Evolutionary conservation across 2,329 filamentous ascomycete genomes (phyloP).

Genomic region (Colletotrichum salicis): DNA sequence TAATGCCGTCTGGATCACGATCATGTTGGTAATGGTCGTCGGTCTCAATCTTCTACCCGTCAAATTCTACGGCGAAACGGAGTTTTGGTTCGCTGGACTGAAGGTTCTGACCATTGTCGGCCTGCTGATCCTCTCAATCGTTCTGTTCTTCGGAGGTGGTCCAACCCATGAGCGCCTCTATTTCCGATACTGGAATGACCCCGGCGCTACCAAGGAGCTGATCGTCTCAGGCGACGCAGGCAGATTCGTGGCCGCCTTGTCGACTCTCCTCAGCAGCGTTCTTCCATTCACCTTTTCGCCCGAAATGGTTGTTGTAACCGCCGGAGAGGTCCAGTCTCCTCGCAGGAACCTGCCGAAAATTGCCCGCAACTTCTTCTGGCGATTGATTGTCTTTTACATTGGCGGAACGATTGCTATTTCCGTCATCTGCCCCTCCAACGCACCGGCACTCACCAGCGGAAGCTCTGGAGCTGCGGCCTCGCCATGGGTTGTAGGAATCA

Average conservation of each 20-base stretch:
- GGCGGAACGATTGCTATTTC: slow-evolving; percentile 57
- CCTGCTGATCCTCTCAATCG: background rate
- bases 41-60: background rate
- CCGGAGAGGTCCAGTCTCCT: slow-evolving; percentile 46
- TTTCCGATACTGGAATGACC: background rate
- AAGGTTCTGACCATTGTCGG: background rate
- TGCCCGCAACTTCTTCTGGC: slow-evolving; percentile 40
- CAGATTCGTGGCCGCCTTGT: background rate
- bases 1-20: background rate
- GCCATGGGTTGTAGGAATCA: background rate
- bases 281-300: background rate
- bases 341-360: slow-evolving; percentile 49
- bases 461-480: background rate
- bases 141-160: background rate
- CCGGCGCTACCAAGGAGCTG: background rate
- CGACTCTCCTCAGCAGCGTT: background rate
- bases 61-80: background rate
- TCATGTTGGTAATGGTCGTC: background rate
- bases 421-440: background rate
- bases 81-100: background rate
- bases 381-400: slow-evolving; percentile 54
- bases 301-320: background rate
- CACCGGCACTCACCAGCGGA: background rate
- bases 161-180: background rate
- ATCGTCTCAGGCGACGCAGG: background rate